These are phyloP conservation scores for Flaveria trinervia DNA, from an alignment of 129 eudicot genomes.

Conservation along the genomic window DNA sequence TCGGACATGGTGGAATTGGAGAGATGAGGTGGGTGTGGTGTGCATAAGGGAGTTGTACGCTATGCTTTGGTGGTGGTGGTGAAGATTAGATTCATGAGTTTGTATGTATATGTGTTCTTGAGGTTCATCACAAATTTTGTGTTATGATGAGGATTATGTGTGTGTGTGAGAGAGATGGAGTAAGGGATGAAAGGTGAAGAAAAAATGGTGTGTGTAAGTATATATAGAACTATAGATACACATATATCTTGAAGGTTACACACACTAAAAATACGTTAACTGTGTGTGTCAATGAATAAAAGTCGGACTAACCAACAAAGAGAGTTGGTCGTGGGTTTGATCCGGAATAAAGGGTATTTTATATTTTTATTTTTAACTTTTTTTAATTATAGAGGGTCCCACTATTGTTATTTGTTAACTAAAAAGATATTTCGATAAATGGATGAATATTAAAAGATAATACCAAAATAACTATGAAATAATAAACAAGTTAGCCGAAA, in stretches of 20 bases:
- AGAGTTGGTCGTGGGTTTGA: conserved; percentile 32
- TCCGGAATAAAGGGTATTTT: background rate
- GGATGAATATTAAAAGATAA: too few species aligned
- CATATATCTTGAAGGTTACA: conserved; percentile 11
- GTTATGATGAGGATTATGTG: background rate
- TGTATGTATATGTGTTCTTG: background rate
- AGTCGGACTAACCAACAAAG: conserved; percentile 35
- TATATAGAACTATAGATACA: background rate
- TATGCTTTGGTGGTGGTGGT: conserved; percentile 18
- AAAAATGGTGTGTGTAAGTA: conserved; percentile 12
- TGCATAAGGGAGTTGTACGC: conserved; percentile 19
- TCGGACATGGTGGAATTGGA: conserved; percentile 22
- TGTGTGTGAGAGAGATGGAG: background rate
- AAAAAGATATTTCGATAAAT: too few species aligned
- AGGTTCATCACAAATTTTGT: conserved; percentile 3
- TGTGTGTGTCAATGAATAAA: conserved; percentile 25
- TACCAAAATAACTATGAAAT: too few species aligned
- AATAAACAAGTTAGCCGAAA: too few species aligned
- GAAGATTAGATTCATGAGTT: background rate
- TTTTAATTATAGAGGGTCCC: too few species aligned
- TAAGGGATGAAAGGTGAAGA: conserved; percentile 24
- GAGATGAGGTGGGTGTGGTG: background rate
- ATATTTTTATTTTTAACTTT: too few species aligned
- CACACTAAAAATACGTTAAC: conserved; percentile 35
- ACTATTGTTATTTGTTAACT: too few species aligned